phyloP scores from a whole-genome alignment of 805 yeast species.

The Pichia heedii region DNA sequence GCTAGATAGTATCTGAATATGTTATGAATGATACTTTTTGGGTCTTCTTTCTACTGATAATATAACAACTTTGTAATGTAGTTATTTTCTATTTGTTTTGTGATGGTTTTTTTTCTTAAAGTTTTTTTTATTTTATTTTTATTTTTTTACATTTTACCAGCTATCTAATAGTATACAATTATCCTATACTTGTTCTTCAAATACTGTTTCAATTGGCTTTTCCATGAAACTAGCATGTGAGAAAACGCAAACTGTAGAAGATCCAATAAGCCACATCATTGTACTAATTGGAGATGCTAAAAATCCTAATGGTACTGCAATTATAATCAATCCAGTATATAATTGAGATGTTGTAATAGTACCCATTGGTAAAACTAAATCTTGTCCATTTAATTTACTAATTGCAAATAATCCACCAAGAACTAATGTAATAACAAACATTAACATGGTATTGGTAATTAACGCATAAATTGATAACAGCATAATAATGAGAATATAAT shows the following conservation, averaged over 20 bases:
- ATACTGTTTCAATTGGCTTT: conserved; percentile 95
- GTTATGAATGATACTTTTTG: conserved; percentile 28
- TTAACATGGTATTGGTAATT: conserved; percentile 72
- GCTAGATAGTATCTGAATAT: conserved; percentile 38
- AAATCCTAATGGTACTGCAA: conserved; percentile 42
- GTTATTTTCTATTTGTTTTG: too few species aligned
- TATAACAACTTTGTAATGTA: too few species aligned
- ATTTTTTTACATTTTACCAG: conserved; percentile 31
- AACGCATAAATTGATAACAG: conserved; percentile 75
- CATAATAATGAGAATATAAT: conserved; percentile 68
- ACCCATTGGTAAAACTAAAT: conserved; percentile 68
- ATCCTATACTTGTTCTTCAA: conserved; percentile 54
- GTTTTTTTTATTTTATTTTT: background rate
- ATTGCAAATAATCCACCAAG: conserved; percentile 73
- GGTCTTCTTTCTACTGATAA: conserved; percentile 32
- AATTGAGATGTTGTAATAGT: conserved; percentile 73
- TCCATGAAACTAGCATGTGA: conserved; percentile 93
- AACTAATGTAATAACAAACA: conserved; percentile 74
- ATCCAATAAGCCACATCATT: conserved; percentile 93
- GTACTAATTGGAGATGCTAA: conserved; percentile 54
- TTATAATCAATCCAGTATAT: conserved; percentile 75
- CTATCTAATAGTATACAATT: conserved; percentile 15
- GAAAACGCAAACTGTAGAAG: conserved; percentile 75
- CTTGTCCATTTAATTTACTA: conserved; percentile 70
- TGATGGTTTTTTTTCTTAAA: background rate